These are phyloP conservation scores for Colletotrichum sp. DNA, from an alignment of 2,329 filamentous ascomycete genomes.

Conservation along the genomic window DNA sequence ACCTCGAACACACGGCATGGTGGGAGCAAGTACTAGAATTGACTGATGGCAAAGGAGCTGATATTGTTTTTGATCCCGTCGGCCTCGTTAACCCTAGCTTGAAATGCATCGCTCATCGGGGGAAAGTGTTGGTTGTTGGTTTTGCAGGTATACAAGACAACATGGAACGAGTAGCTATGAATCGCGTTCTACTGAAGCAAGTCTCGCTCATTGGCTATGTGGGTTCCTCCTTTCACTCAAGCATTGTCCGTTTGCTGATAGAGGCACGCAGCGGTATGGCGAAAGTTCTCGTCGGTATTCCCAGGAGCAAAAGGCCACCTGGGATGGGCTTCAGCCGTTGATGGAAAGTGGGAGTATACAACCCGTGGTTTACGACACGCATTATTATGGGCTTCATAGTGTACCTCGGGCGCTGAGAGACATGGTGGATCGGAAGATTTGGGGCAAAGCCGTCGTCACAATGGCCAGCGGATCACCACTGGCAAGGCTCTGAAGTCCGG, in stretches of 20 bases:
- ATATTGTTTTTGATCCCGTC: slow-evolving; percentile 64
- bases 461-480: neutral
- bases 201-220: slow-evolving; percentile 59
- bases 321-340: slow-evolving; percentile 54
- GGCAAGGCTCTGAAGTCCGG: neutral
- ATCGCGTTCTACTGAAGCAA: slow-evolving; percentile 58
- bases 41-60: slow-evolving; percentile 55
- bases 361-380: slow-evolving; percentile 53
- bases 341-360: slow-evolving; percentile 51
- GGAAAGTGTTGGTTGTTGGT: slow-evolving; percentile 60
- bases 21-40: slow-evolving; percentile 52
- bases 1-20: slow-evolving; percentile 45
- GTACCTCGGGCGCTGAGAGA: slow-evolving; percentile 57
- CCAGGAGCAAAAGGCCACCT: slow-evolving; percentile 50
- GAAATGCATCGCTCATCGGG: slow-evolving; percentile 58
- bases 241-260: neutral
- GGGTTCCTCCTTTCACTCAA: slow-evolving; percentile 21
- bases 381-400: slow-evolving; percentile 54
- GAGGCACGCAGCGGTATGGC: slow-evolving; percentile 54
- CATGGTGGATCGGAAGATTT: slow-evolving; percentile 52
- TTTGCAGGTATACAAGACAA: slow-evolving; percentile 59
- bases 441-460: slow-evolving; percentile 61
- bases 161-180: slow-evolving; percentile 61
- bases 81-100: slow-evolving; percentile 60
- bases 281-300: slow-evolving; percentile 58